Evolutionary conservation across 1,284 basidiomycete genomes (phyloP).

Genomic region (Vanrija humicola): DNA sequence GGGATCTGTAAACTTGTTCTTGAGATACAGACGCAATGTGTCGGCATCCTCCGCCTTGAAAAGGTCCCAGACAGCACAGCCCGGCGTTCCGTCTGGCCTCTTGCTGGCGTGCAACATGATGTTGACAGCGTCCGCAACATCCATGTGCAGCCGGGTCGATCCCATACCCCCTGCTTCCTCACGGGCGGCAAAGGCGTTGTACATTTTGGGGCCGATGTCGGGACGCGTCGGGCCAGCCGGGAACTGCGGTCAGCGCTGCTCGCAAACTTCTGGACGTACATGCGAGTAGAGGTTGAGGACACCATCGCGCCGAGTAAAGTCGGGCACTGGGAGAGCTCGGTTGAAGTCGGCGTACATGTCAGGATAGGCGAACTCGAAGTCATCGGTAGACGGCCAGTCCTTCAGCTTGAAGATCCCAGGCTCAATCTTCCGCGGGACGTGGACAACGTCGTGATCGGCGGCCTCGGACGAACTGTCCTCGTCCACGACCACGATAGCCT

Average conservation of each 20-base stretch:
- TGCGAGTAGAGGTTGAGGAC: conserved; percentile 70
- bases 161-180: conserved; percentile 27
- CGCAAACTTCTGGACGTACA: conserved; percentile 23
- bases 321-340: conserved; percentile 75
- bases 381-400: conserved; percentile 87
- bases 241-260: conserved; percentile 60
- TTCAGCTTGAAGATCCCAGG: conserved; percentile 8
- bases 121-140: conserved; percentile 92
- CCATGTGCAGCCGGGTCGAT: conserved; percentile 83
- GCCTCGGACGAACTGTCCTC: too few species aligned
- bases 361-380: conserved; percentile 78
- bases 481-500: too few species aligned
- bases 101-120: conserved; percentile 74
- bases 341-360: conserved; percentile 85
- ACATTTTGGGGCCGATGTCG: conserved; percentile 72
- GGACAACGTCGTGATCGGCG: too few species aligned
- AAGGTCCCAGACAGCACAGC: conserved; percentile 88
- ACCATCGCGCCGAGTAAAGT: conserved; percentile 82
- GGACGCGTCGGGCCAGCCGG: conserved; percentile 76
- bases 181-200: conserved; percentile 48
- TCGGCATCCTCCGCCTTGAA: conserved; percentile 79
- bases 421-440: background rate
- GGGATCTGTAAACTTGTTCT: conserved; percentile 36
- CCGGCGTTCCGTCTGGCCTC: conserved; percentile 62
- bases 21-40: conserved; percentile 69